Conservation (phyloP, 2,329 filamentous ascomycete species). For the Fusarium vanettenii region DNA sequence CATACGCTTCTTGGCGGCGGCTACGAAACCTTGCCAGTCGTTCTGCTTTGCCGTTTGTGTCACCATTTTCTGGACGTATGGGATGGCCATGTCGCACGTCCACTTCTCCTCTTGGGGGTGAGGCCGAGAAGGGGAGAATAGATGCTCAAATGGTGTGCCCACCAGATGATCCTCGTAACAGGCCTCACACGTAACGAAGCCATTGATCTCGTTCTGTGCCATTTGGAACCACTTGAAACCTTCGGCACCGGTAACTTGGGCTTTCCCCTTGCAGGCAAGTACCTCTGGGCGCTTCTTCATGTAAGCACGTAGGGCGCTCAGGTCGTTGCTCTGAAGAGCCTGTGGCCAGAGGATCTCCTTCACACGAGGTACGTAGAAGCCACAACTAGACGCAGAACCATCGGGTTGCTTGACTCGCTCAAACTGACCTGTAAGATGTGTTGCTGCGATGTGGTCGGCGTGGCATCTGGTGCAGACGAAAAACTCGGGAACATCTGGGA, state of each 20-base stretch:
- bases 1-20: constrained; percentile 34
- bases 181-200: constrained; percentile 52
- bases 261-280: constrained; percentile 45
- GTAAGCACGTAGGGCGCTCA: constrained; percentile 43
- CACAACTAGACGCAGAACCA: constrained; percentile 46
- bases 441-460: constrained; percentile 49
- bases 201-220: constrained; percentile 42
- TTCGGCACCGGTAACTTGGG: constrained; percentile 32
- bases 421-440: constrained; percentile 47
- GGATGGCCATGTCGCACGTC: constrained; percentile 47
- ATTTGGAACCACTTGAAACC: constrained; percentile 49
- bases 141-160: constrained; percentile 43
- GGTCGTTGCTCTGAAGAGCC: constrained; percentile 41
- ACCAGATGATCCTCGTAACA: constrained; percentile 51
- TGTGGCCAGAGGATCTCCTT: constrained; percentile 49
- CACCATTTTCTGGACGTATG: constrained; percentile 38
- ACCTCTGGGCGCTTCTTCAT: constrained; percentile 43
- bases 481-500: constrained; percentile 44
- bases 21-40: constrained; percentile 49
- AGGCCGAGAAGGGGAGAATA: constrained; percentile 41
- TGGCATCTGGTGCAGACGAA: constrained; percentile 57
- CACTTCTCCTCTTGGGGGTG: constrained; percentile 47
- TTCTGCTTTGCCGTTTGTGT: constrained; percentile 29
- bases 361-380: constrained; percentile 48
- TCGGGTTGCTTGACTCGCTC: constrained; percentile 37